These are phyloP conservation scores for Scenedesmus sp. DNA, from an alignment of 163 green algal species.

Conservation along the genomic window DNA sequence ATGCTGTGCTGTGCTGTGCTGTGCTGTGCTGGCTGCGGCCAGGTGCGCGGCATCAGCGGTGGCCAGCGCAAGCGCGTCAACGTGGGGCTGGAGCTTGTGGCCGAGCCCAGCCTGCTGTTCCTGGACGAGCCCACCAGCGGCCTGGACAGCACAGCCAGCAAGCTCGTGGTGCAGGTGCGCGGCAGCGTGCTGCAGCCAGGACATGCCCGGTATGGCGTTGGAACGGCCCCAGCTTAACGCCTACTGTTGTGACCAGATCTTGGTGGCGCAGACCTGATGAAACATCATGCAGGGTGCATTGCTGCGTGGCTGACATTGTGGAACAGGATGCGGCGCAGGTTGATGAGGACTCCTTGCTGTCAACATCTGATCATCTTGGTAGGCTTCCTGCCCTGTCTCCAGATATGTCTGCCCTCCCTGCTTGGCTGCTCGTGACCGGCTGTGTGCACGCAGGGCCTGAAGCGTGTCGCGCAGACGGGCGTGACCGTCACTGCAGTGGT, in stretches of 20 bases:
- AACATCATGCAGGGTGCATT: too few relatives aligned
- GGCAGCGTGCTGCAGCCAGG: neutral
- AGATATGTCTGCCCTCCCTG: too few relatives aligned
- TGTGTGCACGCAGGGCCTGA: constrained; percentile 63
- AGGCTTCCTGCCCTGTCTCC: too few relatives aligned
- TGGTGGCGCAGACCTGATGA: too few relatives aligned
- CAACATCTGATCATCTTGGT: too few relatives aligned
- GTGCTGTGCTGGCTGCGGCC: constrained; percentile 58
- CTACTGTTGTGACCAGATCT: too few relatives aligned
- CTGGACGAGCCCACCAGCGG: constrained; percentile 87
- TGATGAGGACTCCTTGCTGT: too few relatives aligned
- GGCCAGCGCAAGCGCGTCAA: constrained; percentile 95
- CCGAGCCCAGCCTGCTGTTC: constrained; percentile 71
- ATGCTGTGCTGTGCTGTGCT: neutral
- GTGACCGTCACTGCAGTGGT: constrained; percentile 87
- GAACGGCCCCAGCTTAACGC: too few relatives aligned
- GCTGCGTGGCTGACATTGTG: too few relatives aligned
- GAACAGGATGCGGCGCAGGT: too few relatives aligned
- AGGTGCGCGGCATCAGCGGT: constrained; percentile 80
- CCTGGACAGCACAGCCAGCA: constrained; percentile 76
- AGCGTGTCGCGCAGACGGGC: constrained; percentile 76
- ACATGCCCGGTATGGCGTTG: too few relatives aligned
- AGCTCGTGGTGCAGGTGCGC: constrained; percentile 20
- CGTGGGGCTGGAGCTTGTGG: constrained; percentile 86
- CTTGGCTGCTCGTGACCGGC: too few relatives aligned